A percentile compares a stretch with the other conserved stretches of the same genome.
Conservation (phyloP, 164 flowering plant species). For the Platanus orientalis region DNA sequence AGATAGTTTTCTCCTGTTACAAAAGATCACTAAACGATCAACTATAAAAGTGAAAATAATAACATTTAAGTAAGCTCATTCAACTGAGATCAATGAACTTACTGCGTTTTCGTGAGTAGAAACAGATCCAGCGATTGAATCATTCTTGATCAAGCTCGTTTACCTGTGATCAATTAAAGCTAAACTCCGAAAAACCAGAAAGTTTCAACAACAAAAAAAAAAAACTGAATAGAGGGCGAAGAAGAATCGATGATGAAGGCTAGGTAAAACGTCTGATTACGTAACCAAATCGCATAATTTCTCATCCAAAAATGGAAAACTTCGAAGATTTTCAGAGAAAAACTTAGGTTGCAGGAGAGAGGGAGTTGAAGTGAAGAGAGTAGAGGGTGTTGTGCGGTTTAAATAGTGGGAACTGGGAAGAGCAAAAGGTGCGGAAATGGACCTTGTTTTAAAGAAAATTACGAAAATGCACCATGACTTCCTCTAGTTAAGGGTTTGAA, state of each 20-base stretch:
- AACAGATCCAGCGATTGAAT: neutral
- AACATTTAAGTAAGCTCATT: too few species aligned
- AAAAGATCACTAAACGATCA: too few species aligned
- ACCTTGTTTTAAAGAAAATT: slow-evolving; percentile 13
- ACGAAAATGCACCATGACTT: slow-evolving; percentile 40
- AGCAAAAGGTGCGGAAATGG: slow-evolving; percentile 4
- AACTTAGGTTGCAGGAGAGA: slow-evolving; percentile 11
- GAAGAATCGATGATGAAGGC: too few species aligned
- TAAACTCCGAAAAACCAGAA: neutral
- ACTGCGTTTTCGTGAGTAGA: neutral
- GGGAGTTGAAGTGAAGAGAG: slow-evolving; percentile 3
- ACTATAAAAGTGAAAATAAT: too few species aligned
- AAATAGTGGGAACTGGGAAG: slow-evolving; percentile 34
- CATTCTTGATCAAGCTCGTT: neutral
- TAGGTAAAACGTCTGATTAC: neutral
- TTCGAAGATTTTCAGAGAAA: slow-evolving; percentile 3
- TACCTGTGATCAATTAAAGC: neutral
- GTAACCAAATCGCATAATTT: slow-evolving; percentile 2
- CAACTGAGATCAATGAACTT: neutral
- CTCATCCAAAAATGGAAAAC: neutral
- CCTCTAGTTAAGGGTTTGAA: slow-evolving; percentile 22
- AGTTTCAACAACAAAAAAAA: neutral
- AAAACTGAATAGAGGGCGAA: too few species aligned
- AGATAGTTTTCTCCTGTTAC: neutral
- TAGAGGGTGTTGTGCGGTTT: slow-evolving; percentile 8